Conservation (phyloP, 2,329 filamentous ascomycete species). For the Lasiodiplodia gonubiensis region DNA sequence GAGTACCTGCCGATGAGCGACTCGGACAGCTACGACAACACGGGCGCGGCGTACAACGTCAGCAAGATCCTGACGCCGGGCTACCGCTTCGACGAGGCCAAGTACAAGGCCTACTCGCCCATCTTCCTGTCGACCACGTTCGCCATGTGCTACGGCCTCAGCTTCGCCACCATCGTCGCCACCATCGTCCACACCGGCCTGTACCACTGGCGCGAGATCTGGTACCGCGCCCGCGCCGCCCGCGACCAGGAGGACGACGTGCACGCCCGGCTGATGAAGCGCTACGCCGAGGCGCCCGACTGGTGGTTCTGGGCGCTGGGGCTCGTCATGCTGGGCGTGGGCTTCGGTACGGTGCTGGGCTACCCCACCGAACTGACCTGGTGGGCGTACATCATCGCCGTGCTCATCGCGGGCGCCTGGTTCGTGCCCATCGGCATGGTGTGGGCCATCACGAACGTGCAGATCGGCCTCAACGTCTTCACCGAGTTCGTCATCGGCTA, state of each 20-base stretch:
- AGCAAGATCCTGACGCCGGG: slow-evolving; percentile 41
- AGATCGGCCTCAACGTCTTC: slow-evolving; percentile 58
- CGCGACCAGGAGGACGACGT: slow-evolving; percentile 61
- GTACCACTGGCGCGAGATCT: slow-evolving; percentile 43
- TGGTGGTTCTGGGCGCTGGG: slow-evolving; percentile 64
- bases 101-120: slow-evolving; percentile 50
- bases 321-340: slow-evolving; percentile 56
- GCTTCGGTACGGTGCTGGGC: slow-evolving; percentile 52
- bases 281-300: slow-evolving; percentile 60
- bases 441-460: slow-evolving; percentile 28
- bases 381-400: slow-evolving; percentile 74
- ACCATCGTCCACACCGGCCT: slow-evolving; percentile 58
- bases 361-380: slow-evolving; percentile 72
- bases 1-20: slow-evolving; percentile 49
- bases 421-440: slow-evolving; percentile 35
- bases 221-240: slow-evolving; percentile 55
- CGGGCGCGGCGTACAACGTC: slow-evolving; percentile 67
- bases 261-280: slow-evolving; percentile 60
- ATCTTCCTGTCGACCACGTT: slow-evolving; percentile 45
- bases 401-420: slow-evolving; percentile 64
- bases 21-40: slow-evolving; percentile 67
- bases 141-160: slow-evolving; percentile 45
- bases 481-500: slow-evolving; percentile 66
- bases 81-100: slow-evolving; percentile 42
- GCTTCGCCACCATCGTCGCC: slow-evolving; percentile 39